Conservation (phyloP, 2,329 filamentous ascomycete genomes). For the Ascochyta clinopodiicola region DNA sequence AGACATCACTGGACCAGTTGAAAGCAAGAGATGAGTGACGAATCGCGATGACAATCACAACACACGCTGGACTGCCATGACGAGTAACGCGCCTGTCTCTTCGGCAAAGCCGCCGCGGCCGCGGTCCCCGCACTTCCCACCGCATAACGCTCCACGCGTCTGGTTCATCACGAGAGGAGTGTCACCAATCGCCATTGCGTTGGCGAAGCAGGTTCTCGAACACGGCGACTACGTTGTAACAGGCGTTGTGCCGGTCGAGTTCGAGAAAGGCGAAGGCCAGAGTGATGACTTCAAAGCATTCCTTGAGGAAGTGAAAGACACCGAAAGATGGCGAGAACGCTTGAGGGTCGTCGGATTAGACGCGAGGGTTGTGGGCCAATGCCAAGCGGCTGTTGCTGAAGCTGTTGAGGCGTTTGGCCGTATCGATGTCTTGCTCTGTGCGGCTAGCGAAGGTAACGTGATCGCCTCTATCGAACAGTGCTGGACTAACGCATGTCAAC, state of each 20-base stretch:
- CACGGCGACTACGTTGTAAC: conserved; percentile 92
- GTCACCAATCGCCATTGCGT: conserved; percentile 81
- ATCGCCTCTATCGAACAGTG: neutral
- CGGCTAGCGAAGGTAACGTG: conserved; percentile 78
- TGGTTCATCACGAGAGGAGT: conserved; percentile 92
- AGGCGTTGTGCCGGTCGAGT: conserved; percentile 78
- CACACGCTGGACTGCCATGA: conserved; percentile 1
- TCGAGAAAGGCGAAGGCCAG: conserved; percentile 71
- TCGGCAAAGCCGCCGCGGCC: conserved; percentile 39
- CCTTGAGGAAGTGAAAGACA: conserved; percentile 70
- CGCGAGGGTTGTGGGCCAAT: conserved; percentile 69
- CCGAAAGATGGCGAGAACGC: conserved; percentile 81
- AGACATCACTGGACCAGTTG: neutral
- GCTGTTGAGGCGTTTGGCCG: conserved; percentile 83
- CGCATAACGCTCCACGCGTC: conserved; percentile 74
- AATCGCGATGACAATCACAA: neutral
- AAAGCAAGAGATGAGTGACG: neutral
- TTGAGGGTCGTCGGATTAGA: conserved; percentile 69
- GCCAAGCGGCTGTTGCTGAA: conserved; percentile 85
- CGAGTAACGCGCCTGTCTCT: conserved; percentile 5
- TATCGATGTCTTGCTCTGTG: conserved; percentile 89
- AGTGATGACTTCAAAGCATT: conserved; percentile 82
- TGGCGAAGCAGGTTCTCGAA: conserved; percentile 81
- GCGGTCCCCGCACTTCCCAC: conserved; percentile 61
- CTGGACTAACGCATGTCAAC: neutral